A percentile compares a stretch with the other conserved stretches of the same genome.
These are phyloP conservation scores for Crinitomyces ghanaensis DNA, from an alignment of 805 yeast genomes.

Conservation along the genomic window DNA sequence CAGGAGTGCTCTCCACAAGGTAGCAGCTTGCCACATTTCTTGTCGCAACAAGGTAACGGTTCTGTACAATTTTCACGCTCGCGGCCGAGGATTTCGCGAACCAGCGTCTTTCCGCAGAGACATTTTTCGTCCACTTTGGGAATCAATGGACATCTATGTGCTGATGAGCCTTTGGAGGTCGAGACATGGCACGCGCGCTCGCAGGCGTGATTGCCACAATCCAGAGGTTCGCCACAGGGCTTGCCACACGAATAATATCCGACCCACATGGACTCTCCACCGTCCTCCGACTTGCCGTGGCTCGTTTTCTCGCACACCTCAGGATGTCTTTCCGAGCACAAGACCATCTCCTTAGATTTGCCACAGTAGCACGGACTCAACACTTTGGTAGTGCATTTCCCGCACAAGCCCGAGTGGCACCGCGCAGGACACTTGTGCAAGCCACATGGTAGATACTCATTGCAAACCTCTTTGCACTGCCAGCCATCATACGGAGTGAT, in stretches of 20 bases:
- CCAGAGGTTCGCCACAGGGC: conserved; percentile 36
- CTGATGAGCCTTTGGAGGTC: conserved; percentile 32
- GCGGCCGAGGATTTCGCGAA: conserved; percentile 29
- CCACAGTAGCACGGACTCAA: conserved; percentile 69
- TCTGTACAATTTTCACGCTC: conserved; percentile 56
- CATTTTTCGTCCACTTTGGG: conserved; percentile 55
- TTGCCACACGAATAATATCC: conserved; percentile 43
- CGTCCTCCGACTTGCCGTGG: conserved; percentile 20
- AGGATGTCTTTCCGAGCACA: conserved; percentile 13
- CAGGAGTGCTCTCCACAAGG: conserved; percentile 71
- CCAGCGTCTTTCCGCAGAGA: conserved; percentile 62
- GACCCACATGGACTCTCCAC: conserved; percentile 29
- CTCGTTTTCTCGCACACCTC: conserved; percentile 11
- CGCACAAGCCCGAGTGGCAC: conserved; percentile 82
- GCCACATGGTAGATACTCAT: conserved; percentile 55
- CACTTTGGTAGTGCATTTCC: conserved; percentile 46
- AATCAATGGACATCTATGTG: conserved; percentile 46
- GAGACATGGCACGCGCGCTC: conserved; percentile 42
- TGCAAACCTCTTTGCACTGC: conserved; percentile 55
- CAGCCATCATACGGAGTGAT: conserved; percentile 63
- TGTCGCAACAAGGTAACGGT: conserved; percentile 65
- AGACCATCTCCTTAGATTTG: conserved; percentile 21
- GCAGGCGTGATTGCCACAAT: conserved; percentile 56
- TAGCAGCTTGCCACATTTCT: conserved; percentile 48
- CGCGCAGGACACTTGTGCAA: conserved; percentile 48